Conservation (phyloP, 345 rosid genomes). For the Citrus inodora region DNA sequence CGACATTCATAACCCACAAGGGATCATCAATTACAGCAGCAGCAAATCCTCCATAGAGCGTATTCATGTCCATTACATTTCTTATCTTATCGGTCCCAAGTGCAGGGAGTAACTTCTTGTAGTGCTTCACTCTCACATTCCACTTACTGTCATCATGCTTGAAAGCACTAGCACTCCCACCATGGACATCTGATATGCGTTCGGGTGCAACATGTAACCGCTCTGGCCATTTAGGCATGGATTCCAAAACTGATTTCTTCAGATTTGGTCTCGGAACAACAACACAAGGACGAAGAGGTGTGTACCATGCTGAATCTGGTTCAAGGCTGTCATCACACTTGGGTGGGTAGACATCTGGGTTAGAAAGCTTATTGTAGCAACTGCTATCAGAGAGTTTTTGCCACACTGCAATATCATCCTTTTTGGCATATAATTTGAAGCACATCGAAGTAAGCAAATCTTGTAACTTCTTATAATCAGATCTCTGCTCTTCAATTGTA, state of each 20-base stretch:
- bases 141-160: conserved; percentile 83
- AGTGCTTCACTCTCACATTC: conserved; percentile 77
- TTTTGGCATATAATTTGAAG: conserved; percentile 80
- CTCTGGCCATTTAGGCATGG: conserved; percentile 84
- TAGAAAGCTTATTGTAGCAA: conserved; percentile 67
- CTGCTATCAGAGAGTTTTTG: conserved; percentile 64
- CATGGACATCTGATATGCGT: conserved; percentile 62
- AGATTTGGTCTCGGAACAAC: conserved; percentile 71
- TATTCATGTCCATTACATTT: conserved; percentile 98
- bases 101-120: conserved; percentile 79
- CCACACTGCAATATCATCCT: conserved; percentile 97
- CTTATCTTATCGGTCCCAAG: conserved; percentile 79
- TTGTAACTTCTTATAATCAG: conserved; percentile 78
- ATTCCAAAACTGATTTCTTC: conserved; percentile 54
- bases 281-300: conserved; percentile 85
- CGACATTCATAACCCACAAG: conserved; percentile 93
- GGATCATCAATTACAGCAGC: conserved; percentile 76
- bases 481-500: conserved; percentile 81
- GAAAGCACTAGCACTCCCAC: conserved; percentile 62
- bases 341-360: conserved; percentile 76
- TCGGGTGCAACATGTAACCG: conserved; percentile 71
- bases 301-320: conserved; percentile 98
- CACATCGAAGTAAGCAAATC: conserved; percentile 85
- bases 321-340: conserved; percentile 97
- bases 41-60: conserved; percentile 92